phyloP scores from a whole-genome alignment of 352 stramenopile species.

The Pythium phragmitis region DNA sequence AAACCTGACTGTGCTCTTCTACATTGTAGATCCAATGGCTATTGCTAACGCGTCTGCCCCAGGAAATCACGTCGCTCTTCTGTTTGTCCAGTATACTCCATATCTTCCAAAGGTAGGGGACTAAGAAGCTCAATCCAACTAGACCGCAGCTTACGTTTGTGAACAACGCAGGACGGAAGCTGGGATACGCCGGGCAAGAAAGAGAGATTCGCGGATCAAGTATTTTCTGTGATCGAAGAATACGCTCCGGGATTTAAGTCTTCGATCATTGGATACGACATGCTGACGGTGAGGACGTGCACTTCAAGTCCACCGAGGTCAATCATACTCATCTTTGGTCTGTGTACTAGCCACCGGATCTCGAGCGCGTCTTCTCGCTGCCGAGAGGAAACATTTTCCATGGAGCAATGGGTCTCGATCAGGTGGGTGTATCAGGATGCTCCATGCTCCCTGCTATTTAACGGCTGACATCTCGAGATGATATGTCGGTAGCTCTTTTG shows the following conservation, averaged over 20 bases:
- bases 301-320: too few relatives aligned
- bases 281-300: slow-evolving; percentile 59
- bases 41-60: neutral
- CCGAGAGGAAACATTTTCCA: slow-evolving; percentile 90
- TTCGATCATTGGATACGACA: slow-evolving; percentile 83
- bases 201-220: slow-evolving; percentile 71
- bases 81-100: slow-evolving; percentile 92
- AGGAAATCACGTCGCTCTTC: slow-evolving; percentile 88
- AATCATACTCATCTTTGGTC: neutral
- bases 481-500: slow-evolving; percentile 67
- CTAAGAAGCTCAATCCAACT: neutral
- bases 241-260: slow-evolving; percentile 85
- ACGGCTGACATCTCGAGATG: neutral
- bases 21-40: neutral
- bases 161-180: slow-evolving; percentile 59
- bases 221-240: slow-evolving; percentile 86
- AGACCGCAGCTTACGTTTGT: neutral
- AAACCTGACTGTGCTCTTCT: neutral
- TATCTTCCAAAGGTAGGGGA: slow-evolving; percentile 70
- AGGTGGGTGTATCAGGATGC: slow-evolving; percentile 33
- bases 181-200: slow-evolving; percentile 80
- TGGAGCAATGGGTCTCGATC: slow-evolving; percentile 87
- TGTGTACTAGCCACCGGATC: slow-evolving; percentile 62
- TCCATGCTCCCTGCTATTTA: neutral
- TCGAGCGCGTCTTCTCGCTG: slow-evolving; percentile 87